These are phyloP conservation scores for Neoscytalidium dimidiatum DNA, from an alignment of 2,329 filamentous ascomycete species.

Conservation along the genomic window DNA sequence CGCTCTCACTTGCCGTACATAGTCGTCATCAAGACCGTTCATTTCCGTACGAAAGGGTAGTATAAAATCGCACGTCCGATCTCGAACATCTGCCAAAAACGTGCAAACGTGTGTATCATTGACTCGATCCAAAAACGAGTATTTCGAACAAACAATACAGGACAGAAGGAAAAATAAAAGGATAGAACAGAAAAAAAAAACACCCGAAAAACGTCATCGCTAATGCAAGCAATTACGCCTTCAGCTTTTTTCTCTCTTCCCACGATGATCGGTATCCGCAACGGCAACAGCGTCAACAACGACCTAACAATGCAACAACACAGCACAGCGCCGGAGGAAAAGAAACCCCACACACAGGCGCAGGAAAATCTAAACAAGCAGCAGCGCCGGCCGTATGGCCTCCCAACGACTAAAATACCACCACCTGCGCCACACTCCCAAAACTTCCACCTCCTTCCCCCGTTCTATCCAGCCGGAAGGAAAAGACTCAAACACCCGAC, in stretches of 20 bases:
- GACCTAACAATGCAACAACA: neutral
- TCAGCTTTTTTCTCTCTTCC: neutral
- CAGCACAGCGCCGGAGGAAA: neutral
- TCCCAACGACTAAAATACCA: neutral
- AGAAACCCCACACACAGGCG: neutral
- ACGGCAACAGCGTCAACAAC: neutral
- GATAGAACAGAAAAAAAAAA: neutral
- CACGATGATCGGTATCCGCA: neutral
- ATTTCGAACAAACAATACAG: neutral
- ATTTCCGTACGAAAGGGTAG: too few species aligned
- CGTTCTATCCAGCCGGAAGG: conserved; percentile 2
- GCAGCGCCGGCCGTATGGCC: neutral
- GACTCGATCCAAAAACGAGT: neutral
- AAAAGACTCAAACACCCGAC: neutral
- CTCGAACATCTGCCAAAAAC: neutral
- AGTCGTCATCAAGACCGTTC: too few species aligned
- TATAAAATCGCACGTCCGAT: too few species aligned
- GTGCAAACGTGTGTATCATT: conserved; percentile 1
- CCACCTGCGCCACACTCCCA: neutral
- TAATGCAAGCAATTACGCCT: neutral
- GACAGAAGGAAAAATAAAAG: neutral
- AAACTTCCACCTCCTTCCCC: neutral
- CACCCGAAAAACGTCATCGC: neutral
- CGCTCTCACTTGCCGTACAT: too few species aligned
- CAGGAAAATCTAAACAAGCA: neutral